Base-by-base conservation (phyloP, 2,329 filamentous ascomycete species). In the Aspergillus amoenus region DNA sequence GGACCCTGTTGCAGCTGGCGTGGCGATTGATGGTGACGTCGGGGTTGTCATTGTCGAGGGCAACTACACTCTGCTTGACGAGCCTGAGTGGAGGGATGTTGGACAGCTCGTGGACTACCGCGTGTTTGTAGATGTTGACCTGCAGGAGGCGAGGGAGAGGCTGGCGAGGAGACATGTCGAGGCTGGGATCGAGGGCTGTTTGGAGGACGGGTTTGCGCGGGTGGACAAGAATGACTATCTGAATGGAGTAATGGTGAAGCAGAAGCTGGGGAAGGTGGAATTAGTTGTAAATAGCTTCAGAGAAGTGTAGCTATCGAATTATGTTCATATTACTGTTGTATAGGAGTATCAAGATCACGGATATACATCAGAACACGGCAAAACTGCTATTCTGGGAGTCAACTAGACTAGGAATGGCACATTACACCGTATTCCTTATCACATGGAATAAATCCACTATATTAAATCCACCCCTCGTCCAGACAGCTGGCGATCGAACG, bases 81-180 rank as follows among this genome's bases (percentile, higher is more conserved):
- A 55, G 34, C 44, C 49, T 4, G 34, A 42, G 3, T 62, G 58
- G 61, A 39, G 58, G 3, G 58, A 62, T 11, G 18, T 60, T 3
- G 41, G 44, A 3, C 24, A 78, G 73, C 24, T 76, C 4, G 72
- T 77, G 3, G 77, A 80, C 53, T 73, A 76, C n/a, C 69, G 70
- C 2, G 74, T 76, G 61, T 74, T 79, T 18, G 71, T 81, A 0
- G 66, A 74, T 30, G 72, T 77, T 0, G 74, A 78, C 40, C 61
- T 71, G 2, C 55, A 58, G 3, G 61, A 76, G 18, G 76, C 77
- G 2, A 61, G 70, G 24, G 59, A 61, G n/a, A 66, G 78, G 12
- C 68, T 78, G 15, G 76, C 78, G 18, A 13, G 18, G 41, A 43
- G 78, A 11, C 77, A 79, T 65, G 56, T 79, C 0, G 42, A 61